Base-by-base conservation (phyloP, 176 grass and related monocot species). In the Oryza punctata region DNA sequence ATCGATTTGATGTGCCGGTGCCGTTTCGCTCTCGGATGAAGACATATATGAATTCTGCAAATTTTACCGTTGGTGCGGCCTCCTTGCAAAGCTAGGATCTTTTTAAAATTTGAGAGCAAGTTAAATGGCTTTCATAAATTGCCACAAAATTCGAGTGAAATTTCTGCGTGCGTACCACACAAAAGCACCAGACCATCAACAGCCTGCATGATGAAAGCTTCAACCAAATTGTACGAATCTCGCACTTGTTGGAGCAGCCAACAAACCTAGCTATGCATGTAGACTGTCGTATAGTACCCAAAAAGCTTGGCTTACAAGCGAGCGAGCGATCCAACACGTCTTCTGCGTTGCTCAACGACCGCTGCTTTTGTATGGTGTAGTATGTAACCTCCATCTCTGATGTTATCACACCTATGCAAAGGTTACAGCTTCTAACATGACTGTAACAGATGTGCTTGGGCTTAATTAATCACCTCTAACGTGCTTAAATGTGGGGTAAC, bases 1-100 rank as follows among this genome's bases (percentile, higher is more conserved):
- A 27, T 26, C 10, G 15, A 65, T 57, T 45, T 69, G 38, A 47
- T 76, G 23, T 67, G 61, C n/a, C 32, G 70, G 23, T 81, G 63
- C 4, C 26, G 43, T 70, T 72, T 83, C 74, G 16, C 68, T 88
- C 43, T 88, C 86, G 40, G 7, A 19, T 11, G 73, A 30, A 9
- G 47, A 6, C 45, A 15, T 15, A 41, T 10, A 10, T 10, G 5
- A 68, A 67, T 7, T 59, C 47, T 45, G 35, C 49, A 54, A 54
- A 54, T 19, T 54, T 47, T 54, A 54, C 49, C 16, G 49, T 54
- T 54, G 13, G 7, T 54, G 40, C 40, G 35, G 35, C 35, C 35
- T 37, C 47, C 14, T 50, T 6, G 15, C 12, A 18, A 54, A 54
- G 49, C 1, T 54, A 54, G 16, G 1, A 54, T 0, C 4, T 19